A percentile compares a stretch with the other conserved stretches of the same genome.
These are phyloP conservation scores for Clathrospora elynae DNA, from an alignment of 2,329 filamentous ascomycete genomes.

Conservation along the genomic window DNA sequence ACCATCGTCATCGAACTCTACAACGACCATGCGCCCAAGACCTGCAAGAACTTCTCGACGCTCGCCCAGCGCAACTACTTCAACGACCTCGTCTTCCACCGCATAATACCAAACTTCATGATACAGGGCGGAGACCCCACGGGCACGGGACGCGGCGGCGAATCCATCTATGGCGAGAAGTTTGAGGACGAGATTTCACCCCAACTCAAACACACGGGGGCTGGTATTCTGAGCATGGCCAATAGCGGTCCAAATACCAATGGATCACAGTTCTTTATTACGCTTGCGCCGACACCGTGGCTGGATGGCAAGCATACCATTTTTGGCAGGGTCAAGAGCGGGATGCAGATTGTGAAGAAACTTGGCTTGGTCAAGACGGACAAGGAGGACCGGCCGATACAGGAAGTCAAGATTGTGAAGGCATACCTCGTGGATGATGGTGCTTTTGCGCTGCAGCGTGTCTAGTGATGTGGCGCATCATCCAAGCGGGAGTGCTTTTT, in stretches of 20 bases:
- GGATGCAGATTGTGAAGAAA: conserved; percentile 80
- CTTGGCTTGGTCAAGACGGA: conserved; percentile 89
- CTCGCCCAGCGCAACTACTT: conserved; percentile 87
- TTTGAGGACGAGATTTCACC: conserved; percentile 90
- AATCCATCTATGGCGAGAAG: conserved; percentile 88
- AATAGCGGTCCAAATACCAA: conserved; percentile 94
- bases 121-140: conserved; percentile 93
- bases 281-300: conserved; percentile 92
- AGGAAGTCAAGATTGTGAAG: conserved; percentile 79
- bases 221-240: conserved; percentile 94
- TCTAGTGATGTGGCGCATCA: too few species aligned
- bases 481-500: too few species aligned
- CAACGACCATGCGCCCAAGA: conserved; percentile 82
- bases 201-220: conserved; percentile 85
- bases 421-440: conserved; percentile 71
- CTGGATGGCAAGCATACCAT: conserved; percentile 97
- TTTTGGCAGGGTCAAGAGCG: conserved; percentile 86
- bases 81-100: conserved; percentile 84
- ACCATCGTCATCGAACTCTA: conserved; percentile 88
- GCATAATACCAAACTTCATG: conserved; percentile 96
- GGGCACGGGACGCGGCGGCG: conserved; percentile 86
- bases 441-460: conserved; percentile 47
- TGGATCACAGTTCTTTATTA: conserved; percentile 95
- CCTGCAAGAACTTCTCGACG: conserved; percentile 84
- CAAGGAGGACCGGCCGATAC: conserved; percentile 76